Evolutionary conservation across 805 yeast species (phyloP).

Genomic region (Yarrowia alimentaria): DNA sequence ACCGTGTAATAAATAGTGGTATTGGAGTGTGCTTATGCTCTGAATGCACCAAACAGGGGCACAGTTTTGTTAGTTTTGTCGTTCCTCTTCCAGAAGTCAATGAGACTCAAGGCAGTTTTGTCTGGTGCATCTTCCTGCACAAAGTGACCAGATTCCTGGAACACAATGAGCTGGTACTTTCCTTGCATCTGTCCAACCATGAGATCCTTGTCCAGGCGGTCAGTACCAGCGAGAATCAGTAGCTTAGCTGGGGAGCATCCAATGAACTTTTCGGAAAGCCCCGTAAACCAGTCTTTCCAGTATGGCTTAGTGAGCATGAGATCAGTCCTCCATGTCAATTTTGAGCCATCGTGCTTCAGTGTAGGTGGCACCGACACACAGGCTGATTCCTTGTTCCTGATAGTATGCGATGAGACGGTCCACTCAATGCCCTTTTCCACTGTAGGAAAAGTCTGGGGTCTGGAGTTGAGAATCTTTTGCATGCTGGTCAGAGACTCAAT

Average conservation of each 20-base stretch:
- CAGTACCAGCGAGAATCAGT: conserved; percentile 83
- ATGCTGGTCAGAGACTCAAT: conserved; percentile 64
- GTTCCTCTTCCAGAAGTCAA: conserved; percentile 41
- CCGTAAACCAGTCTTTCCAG: conserved; percentile 82
- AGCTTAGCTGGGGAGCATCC: conserved; percentile 58
- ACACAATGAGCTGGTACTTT: conserved; percentile 78
- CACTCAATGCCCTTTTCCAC: conserved; percentile 69
- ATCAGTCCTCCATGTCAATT: conserved; percentile 62
- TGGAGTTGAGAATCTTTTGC: conserved; percentile 58
- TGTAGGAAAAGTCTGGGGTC: conserved; percentile 61
- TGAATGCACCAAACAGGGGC: conserved; percentile 41
- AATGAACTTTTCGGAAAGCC: conserved; percentile 57
- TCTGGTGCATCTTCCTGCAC: conserved; percentile 88
- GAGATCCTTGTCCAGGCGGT: conserved; percentile 76
- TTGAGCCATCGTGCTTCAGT: conserved; percentile 39
- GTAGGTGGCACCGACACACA: conserved; percentile 73
- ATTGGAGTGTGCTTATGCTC: conserved; percentile 29
- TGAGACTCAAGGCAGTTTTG: conserved; percentile 57
- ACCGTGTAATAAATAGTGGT: conserved; percentile 1
- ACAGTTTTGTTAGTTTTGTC: conserved; percentile 35
- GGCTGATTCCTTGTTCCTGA: conserved; percentile 64
- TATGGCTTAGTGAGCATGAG: conserved; percentile 57
- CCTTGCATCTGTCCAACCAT: conserved; percentile 99
- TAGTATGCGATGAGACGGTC: conserved; percentile 61
- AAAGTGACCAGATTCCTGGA: conserved; percentile 83